Percentiles rank a stretch among this genome's conserved stretches.
phyloP scores from a whole-genome alignment of 1,284 basidiomycete genomes.

The Papiliotrema fonsecae region DNA sequence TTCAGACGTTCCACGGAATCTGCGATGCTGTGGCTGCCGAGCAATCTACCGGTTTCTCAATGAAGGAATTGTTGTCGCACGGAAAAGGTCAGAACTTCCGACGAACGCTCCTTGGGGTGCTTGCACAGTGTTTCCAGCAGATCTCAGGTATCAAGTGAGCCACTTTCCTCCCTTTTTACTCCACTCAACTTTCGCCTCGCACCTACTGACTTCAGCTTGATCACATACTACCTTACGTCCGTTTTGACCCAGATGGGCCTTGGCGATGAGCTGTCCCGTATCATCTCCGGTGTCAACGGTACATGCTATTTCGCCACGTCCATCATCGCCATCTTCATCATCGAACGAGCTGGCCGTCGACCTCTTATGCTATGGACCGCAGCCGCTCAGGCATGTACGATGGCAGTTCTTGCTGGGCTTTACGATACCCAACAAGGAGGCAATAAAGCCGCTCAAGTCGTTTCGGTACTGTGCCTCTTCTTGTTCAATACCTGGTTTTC shows the following conservation, averaged over 20 bases:
- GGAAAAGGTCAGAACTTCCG: conserved; percentile 49
- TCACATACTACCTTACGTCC: conserved; percentile 35
- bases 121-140: conserved; percentile 49
- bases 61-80: conserved; percentile 34
- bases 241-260: conserved; percentile 39
- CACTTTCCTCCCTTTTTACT: not conserved
- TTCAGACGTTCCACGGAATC: conserved; percentile 31
- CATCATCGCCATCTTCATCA: conserved; percentile 34
- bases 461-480: conserved; percentile 46
- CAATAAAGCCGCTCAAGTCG: conserved; percentile 38
- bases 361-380: conserved; percentile 41
- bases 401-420: conserved; percentile 39
- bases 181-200: not conserved
- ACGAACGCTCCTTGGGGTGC: conserved; percentile 46
- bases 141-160: conserved; percentile 44
- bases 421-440: conserved; percentile 22
- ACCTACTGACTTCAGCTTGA: conserved; percentile 21
- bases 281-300: conserved; percentile 42
- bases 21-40: conserved; percentile 23
- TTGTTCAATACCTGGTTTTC: conserved; percentile 47
- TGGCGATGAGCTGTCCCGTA: conserved; percentile 27
- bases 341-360: conserved; percentile 38
- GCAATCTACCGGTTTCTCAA: conserved; percentile 13
- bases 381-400: conserved; percentile 21
- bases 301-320: conserved; percentile 44